These are phyloP conservation scores for Vitis hybrid DNA, from an alignment of 177 flowering plant genomes.

Conservation along the genomic window DNA sequence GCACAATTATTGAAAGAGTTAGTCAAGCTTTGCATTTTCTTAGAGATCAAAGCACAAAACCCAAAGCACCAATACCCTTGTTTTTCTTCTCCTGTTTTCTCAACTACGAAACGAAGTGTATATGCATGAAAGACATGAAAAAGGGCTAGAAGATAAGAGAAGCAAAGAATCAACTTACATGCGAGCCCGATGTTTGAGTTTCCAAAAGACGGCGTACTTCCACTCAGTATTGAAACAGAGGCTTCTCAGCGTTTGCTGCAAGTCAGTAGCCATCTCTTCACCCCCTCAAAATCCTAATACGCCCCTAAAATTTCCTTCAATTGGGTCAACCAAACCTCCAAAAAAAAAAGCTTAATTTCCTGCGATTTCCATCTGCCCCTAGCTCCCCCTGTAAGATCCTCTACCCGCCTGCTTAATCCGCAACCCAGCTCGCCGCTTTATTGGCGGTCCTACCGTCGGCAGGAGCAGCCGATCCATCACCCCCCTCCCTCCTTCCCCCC, in stretches of 20 bases:
- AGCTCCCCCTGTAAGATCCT: constrained; percentile 91
- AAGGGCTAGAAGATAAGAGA: background rate
- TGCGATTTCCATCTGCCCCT: constrained; percentile 28
- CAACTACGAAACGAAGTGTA: too few relatives aligned
- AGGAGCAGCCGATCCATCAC: constrained; percentile 57
- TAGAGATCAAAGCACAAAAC: too few relatives aligned
- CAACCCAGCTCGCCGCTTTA: constrained; percentile 80
- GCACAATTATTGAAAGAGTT: too few relatives aligned
- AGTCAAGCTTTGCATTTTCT: too few relatives aligned
- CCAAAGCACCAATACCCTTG: too few relatives aligned
- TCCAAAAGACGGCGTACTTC: constrained; percentile 86
- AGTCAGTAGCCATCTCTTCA: constrained; percentile 49
- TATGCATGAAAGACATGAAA: background rate
- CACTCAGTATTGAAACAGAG: constrained; percentile 67
- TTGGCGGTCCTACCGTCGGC: constrained; percentile 80
- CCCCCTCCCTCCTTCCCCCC: constrained; percentile 30
- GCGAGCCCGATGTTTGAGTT: constrained; percentile 61
- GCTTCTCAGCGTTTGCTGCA: constrained; percentile 53
- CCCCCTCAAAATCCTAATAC: constrained; percentile 26
- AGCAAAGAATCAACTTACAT: constrained; percentile 44
- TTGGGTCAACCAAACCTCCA: constrained; percentile 4
- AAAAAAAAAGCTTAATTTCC: constrained; percentile 17
- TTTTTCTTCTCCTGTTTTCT: too few relatives aligned
- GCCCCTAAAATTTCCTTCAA: constrained; percentile 14
- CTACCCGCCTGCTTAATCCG: constrained; percentile 92